Conservation (phyloP, 768 basidiomycete genomes). For the Tulasnella sp. region DNA sequence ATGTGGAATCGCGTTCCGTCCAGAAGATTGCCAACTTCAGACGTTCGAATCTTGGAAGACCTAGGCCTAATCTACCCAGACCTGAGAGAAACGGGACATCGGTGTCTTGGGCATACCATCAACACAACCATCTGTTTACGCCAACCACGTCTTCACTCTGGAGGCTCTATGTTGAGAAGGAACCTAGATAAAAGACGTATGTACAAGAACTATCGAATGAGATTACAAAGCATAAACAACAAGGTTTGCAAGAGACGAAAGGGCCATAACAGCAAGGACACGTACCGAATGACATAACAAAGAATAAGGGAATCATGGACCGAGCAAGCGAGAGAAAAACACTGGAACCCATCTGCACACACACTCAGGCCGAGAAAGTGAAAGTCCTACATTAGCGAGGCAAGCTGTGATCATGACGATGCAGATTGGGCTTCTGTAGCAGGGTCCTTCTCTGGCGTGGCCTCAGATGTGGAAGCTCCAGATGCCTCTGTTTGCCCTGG, state of each 20-base stretch:
- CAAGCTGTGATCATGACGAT: not conserved
- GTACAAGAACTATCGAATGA: not conserved
- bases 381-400: not conserved
- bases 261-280: not conserved
- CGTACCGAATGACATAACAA: not conserved
- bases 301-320: slow-evolving; percentile 8
- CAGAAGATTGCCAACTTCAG: not conserved
- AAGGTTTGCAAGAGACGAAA: not conserved
- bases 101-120: too few species aligned
- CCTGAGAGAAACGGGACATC: too few species aligned
- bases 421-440: not conserved
- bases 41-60: not conserved
- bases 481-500: not conserved
- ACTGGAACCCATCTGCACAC: not conserved
- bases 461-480: not conserved
- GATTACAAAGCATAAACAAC: not conserved
- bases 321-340: not conserved
- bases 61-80: too few species aligned
- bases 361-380: not conserved
- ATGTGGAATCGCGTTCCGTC: not conserved
- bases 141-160: not conserved
- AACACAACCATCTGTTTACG: not conserved
- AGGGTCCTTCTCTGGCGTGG: not conserved
- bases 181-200: not conserved
- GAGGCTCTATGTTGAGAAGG: not conserved